A percentile compares a stretch with the other conserved stretches of the same genome.
phyloP scores from a whole-genome alignment of 345 rosid genomes.

The Eucalyptus grandis region DNA sequence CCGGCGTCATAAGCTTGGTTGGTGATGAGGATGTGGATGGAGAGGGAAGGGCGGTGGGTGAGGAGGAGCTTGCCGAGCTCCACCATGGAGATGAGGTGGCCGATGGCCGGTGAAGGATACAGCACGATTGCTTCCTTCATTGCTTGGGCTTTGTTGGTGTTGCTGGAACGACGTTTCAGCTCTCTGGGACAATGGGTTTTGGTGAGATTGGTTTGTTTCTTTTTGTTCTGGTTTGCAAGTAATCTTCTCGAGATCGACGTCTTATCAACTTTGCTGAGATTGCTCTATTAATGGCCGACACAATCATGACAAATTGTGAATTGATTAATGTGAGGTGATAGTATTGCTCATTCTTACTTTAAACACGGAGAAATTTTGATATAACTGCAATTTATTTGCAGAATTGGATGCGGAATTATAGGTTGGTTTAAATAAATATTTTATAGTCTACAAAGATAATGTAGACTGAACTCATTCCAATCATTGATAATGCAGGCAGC shows the following conservation, averaged over 20 bases:
- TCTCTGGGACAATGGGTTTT: neutral
- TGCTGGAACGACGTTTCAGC: neutral
- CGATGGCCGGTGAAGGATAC: slow-evolving; percentile 51
- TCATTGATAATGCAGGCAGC: neutral
- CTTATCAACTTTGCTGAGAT: too few relatives aligned
- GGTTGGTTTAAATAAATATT: too few relatives aligned
- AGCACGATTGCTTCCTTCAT: slow-evolving; percentile 30
- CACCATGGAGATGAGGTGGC: slow-evolving; percentile 64
- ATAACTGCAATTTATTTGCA: too few relatives aligned
- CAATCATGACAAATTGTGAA: neutral
- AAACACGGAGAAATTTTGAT: too few relatives aligned
- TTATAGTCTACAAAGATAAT: too few relatives aligned
- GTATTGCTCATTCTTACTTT: too few relatives aligned
- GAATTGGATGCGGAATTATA: too few relatives aligned
- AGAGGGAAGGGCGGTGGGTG: slow-evolving; percentile 31
- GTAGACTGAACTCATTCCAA: neutral
- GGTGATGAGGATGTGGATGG: slow-evolving; percentile 31
- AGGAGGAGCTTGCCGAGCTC: slow-evolving; percentile 52
- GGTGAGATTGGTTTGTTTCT: neutral
- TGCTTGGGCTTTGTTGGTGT: neutral
- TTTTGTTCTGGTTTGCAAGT: neutral
- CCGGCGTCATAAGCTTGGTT: slow-evolving; percentile 27
- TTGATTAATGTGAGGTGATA: too few relatives aligned
- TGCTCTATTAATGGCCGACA: neutral
- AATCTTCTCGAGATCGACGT: neutral